Conservation (phyloP, 805 yeast genomes). For the Teunomyces gatunensis region DNA sequence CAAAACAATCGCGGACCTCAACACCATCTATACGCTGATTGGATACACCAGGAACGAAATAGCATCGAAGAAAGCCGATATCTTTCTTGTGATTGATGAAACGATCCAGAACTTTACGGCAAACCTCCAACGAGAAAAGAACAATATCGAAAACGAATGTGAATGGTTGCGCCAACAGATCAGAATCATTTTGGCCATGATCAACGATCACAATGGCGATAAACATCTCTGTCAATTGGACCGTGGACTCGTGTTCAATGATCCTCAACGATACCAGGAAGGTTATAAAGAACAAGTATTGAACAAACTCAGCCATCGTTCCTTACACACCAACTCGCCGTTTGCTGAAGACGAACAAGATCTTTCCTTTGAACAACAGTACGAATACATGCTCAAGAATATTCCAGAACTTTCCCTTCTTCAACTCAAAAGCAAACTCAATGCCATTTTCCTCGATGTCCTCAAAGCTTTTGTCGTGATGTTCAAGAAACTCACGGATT, state of each 20-base stretch:
- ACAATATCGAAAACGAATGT: conserved; percentile 39
- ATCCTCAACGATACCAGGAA: conserved; percentile 20
- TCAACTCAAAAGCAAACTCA: conserved; percentile 29
- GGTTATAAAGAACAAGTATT: conserved; percentile 31
- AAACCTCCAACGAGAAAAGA: conserved; percentile 35
- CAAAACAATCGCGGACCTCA: conserved; percentile 40
- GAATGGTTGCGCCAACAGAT: conserved; percentile 46
- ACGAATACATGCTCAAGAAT: conserved; percentile 22
- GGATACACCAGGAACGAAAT: conserved; percentile 56
- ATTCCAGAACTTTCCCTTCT: conserved; percentile 31
- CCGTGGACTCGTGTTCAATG: conserved; percentile 33
- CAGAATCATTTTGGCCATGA: conserved; percentile 37
- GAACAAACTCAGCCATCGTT: conserved; percentile 12
- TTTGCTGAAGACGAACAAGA: conserved; percentile 21
- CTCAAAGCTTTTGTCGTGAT: conserved; percentile 29
- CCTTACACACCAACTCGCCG: conserved; percentile 18
- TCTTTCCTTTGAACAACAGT: conserved; percentile 16
- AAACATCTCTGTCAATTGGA: conserved; percentile 17
- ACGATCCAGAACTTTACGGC: conserved; percentile 43
- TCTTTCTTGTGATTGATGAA: conserved; percentile 48
- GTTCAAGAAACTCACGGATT: conserved; percentile 30
- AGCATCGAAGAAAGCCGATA: conserved; percentile 45
- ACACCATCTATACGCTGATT: conserved; percentile 47
- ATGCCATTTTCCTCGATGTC: conserved; percentile 34
- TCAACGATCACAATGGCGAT: conserved; percentile 34